phyloP scores from a whole-genome alignment of 257 asterid species.

The Haberlea rhodopensis region DNA sequence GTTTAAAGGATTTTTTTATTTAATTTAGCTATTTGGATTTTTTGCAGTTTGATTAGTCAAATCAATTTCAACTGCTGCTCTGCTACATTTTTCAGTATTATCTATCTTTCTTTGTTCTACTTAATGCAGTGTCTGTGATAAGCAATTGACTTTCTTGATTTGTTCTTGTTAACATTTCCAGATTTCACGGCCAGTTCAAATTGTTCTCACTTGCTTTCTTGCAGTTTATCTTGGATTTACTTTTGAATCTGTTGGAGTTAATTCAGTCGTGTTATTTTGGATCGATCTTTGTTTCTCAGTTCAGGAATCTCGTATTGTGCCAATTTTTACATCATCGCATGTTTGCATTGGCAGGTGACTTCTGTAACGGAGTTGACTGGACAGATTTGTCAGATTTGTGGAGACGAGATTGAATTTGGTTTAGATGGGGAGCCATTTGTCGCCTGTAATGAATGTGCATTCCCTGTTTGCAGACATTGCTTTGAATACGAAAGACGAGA shows the following conservation, averaged over 20 bases:
- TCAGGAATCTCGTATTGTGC: constrained; percentile 29
- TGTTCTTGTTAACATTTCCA: constrained; percentile 29
- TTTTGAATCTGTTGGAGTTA: constrained; percentile 8
- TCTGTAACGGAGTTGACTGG: constrained; percentile 89
- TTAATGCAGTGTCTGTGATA: constrained; percentile 16
- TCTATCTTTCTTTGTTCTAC: constrained; percentile 10
- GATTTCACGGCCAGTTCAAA: constrained; percentile 34
- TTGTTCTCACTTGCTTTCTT: constrained; percentile 12
- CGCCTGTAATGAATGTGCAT: constrained; percentile 96
- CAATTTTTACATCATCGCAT: constrained; percentile 1
- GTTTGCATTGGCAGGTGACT: constrained; percentile 58
- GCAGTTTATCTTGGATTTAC: background rate
- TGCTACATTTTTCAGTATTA: background rate
- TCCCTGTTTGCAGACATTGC: constrained; percentile 85
- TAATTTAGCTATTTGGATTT: background rate
- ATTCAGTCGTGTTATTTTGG: background rate
- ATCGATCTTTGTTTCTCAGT: constrained; percentile 6
- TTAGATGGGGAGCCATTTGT: constrained; percentile 84
- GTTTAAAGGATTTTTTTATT: constrained; percentile 1
- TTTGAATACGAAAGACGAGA: constrained; percentile 91
- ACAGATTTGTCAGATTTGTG: constrained; percentile 98
- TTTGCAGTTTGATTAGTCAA: background rate
- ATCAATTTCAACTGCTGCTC: constrained; percentile 10
- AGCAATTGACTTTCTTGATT: constrained; percentile 30
- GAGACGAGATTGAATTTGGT: constrained; percentile 80